These are phyloP conservation scores for Pseudogymnoascus sp. DNA, from an alignment of 2,329 filamentous ascomycete genomes.

Conservation along the genomic window DNA sequence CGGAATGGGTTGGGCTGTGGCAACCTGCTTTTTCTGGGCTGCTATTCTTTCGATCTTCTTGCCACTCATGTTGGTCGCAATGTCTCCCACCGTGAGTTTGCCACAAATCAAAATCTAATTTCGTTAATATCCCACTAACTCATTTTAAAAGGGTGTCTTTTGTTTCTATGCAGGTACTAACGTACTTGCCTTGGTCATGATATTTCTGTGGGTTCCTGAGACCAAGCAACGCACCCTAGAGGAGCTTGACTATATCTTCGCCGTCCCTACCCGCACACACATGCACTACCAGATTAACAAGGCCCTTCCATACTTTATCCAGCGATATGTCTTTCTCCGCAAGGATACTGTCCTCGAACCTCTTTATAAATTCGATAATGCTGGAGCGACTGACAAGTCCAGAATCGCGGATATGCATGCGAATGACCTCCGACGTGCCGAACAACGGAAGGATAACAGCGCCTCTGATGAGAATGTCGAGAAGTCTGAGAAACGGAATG, in stretches of 20 bases:
- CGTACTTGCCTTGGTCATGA: slow-evolving; percentile 43
- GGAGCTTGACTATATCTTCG: slow-evolving; percentile 35
- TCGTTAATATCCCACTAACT: neutral
- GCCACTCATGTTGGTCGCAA: slow-evolving; percentile 34
- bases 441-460: slow-evolving; percentile 8
- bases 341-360: slow-evolving; percentile 40
- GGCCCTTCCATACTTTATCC: slow-evolving; percentile 22
- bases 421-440: slow-evolving; percentile 6
- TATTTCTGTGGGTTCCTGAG: slow-evolving; percentile 38
- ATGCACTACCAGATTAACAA: slow-evolving; percentile 25
- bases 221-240: slow-evolving; percentile 23
- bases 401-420: slow-evolving; percentile 9
- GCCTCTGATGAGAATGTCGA: slow-evolving; percentile 6
- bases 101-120: neutral
- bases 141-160: slow-evolving; percentile 36
- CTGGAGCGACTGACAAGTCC: slow-evolving; percentile 1
- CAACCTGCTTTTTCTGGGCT: slow-evolving; percentile 51
- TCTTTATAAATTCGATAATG: slow-evolving; percentile 41
- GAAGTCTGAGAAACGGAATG: neutral
- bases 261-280: slow-evolving; percentile 24
- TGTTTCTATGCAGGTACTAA: slow-evolving; percentile 46
- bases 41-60: slow-evolving; percentile 49
- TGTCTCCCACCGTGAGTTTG: slow-evolving; percentile 16
- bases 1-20: slow-evolving; percentile 60
- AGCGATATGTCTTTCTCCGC: slow-evolving; percentile 18